Base-by-base conservation (phyloP, 208 protist genomes). In the Acanthamoeba lenticulata region DNA sequence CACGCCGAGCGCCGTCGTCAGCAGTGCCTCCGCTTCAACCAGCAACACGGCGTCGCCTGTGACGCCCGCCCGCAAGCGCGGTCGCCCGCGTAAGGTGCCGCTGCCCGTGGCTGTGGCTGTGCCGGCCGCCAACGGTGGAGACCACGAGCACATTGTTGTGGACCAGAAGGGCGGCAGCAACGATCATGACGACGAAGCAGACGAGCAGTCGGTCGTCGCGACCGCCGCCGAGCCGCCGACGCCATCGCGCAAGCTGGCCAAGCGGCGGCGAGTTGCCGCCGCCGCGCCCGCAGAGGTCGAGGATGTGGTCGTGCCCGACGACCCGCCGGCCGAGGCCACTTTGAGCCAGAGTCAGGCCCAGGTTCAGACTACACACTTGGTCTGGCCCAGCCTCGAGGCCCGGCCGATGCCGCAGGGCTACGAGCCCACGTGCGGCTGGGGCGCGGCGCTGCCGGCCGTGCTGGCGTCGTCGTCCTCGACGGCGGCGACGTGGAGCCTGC, bases 341-440 rank as follows among this genome's bases (percentile, higher is more conserved):
- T n/a, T n/a, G n/a, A n/a, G n/a, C n/a, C n/a, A n/a, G n/a, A n/a
- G n/a, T n/a, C n/a, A n/a, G n/a, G n/a, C n/a, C n/a, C n/a, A n/a
- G n/a, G n/a, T n/a, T n/a, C n/a, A 6, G n/a, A 9, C 19, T 1
- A 21, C 60, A 13, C 60, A 36, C 9, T 69, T 29, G 60, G 36
- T 69, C 24, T 81, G 69, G 69, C 69, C 69, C 34, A 81, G 69
- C 69, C 40, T 81, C 36, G 40, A n/a, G 21, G 36, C 69, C 21
- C 6, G 11, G 38, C 6, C 34, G 69, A 29, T 81, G 69, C 69
- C 69, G 17, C 69, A 29, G 38, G 69, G 36, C 34, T 81, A 81
- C 69, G 38, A 81, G 69, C 69, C 69, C 24, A 45, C 38, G 24
- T 81, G 69, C 69, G 69, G 69, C 6, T 81, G 69, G 69, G 69